Conservation (phyloP, 176 grass and related monocot genomes). For the Areca catechu region DNA sequence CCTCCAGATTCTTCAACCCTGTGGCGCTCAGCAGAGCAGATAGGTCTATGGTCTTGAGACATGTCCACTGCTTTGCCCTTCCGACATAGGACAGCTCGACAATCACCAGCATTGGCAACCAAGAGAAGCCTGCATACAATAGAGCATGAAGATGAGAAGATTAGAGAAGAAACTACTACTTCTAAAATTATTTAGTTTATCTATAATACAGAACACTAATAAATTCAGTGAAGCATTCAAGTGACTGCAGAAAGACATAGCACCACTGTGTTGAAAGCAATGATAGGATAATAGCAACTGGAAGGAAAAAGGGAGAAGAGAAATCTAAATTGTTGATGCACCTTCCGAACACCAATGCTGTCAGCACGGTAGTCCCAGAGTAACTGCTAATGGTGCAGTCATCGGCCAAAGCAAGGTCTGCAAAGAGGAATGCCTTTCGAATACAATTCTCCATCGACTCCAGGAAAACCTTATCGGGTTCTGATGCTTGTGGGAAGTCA, state of each 20-base stretch:
- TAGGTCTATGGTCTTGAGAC: slow-evolving; percentile 14
- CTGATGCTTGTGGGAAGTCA: slow-evolving; percentile 5
- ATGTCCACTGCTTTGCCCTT: slow-evolving; percentile 15
- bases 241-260: too few relatives aligned
- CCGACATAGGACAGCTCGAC: slow-evolving; percentile 9
- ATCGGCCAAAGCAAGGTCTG: slow-evolving; percentile 11
- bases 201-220: too few relatives aligned
- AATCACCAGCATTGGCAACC: slow-evolving; percentile 16
- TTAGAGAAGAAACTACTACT: background rate
- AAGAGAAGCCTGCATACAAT: slow-evolving; percentile 4
- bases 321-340: background rate
- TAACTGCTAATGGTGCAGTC: slow-evolving; percentile 14
- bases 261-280: background rate
- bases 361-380: slow-evolving; percentile 9
- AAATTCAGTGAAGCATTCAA: too few relatives aligned
- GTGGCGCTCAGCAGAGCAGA: background rate
- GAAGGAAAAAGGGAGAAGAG: background rate
- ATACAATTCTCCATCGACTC: slow-evolving; percentile 8
- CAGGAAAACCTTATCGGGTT: slow-evolving; percentile 10
- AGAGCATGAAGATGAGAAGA: background rate
- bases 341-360: slow-evolving; percentile 14
- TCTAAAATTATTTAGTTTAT: too few relatives aligned
- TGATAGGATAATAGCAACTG: background rate
- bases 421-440: slow-evolving; percentile 3
- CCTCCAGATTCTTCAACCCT: slow-evolving; percentile 9